Evolutionary conservation across 805 yeast genomes (phyloP).

Genomic region (Ogataea nakhonphanomensis): DNA sequence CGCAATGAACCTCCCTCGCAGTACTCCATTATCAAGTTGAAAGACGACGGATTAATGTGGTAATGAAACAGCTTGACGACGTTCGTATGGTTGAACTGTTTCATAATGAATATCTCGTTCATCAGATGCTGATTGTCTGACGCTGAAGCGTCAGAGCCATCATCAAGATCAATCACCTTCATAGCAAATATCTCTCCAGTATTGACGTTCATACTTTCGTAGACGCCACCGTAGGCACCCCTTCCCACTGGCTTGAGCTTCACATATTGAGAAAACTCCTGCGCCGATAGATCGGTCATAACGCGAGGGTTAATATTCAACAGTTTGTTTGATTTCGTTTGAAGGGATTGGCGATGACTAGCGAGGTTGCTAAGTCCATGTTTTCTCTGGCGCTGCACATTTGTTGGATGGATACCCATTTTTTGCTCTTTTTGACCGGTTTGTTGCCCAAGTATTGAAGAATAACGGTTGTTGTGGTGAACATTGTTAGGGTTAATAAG

Average conservation of each 20-base stretch:
- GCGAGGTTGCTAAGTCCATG: too few relatives aligned
- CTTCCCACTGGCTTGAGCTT: conserved; percentile 69
- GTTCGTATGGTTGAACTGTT: conserved; percentile 60
- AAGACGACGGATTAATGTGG: conserved; percentile 47
- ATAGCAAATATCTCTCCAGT: conserved; percentile 22
- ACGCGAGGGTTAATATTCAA: background rate
- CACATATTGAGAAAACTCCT: conserved; percentile 38
- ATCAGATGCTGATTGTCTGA: conserved; percentile 35
- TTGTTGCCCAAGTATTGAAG: conserved; percentile 14
- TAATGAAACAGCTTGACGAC: conserved; percentile 69
- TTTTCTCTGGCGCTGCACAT: conserved; percentile 2
- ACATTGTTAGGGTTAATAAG: conserved; percentile 11
- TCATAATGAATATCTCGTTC: conserved; percentile 68
- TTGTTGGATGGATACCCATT: conserved; percentile 8
- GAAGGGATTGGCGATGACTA: too few relatives aligned
- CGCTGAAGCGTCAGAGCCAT: conserved; percentile 2
- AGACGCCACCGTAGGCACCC: conserved; percentile 91
- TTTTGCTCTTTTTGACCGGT: conserved; percentile 1
- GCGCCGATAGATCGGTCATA: conserved; percentile 18
- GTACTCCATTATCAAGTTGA: conserved; percentile 62
- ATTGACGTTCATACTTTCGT: conserved; percentile 31
- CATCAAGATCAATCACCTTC: conserved; percentile 21
- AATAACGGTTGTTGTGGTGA: conserved; percentile 14
- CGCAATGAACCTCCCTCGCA: conserved; percentile 66
- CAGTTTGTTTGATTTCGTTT: background rate